These are phyloP conservation scores for Solanum neorickii DNA, from an alignment of 257 asterid genomes.

Conservation along the genomic window DNA sequence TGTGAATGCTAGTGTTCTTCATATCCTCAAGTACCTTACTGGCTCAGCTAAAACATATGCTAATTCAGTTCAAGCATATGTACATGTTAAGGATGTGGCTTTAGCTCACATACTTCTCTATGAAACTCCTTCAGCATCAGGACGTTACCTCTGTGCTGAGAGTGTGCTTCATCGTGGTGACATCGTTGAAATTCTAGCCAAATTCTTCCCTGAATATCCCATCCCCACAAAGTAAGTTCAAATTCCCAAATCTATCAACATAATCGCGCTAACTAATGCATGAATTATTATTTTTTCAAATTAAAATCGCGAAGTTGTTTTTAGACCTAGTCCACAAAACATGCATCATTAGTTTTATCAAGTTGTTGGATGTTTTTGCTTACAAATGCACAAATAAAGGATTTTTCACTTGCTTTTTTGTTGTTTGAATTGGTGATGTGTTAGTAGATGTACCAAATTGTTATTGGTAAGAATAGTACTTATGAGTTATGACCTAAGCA, in stretches of 20 bases:
- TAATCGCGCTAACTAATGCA: no score
- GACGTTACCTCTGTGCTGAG: conserved; percentile 79
- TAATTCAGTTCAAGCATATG: conserved; percentile 75
- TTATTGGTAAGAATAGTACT: not conserved
- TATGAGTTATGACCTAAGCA: not conserved
- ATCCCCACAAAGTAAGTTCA: conserved; percentile 72
- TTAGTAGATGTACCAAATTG: not conserved
- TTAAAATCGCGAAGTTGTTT: no score
- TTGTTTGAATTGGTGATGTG: not conserved
- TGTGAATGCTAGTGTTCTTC: conserved; percentile 68
- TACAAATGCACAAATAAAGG: not conserved
- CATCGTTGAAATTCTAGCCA: conserved; percentile 73
- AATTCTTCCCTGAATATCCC: conserved; percentile 85
- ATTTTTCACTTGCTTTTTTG: not conserved
- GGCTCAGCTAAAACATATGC: conserved; percentile 86
- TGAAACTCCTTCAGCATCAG: conserved; percentile 66
- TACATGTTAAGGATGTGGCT: conserved; percentile 81
- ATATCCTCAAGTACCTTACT: conserved; percentile 66
- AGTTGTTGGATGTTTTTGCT: not conserved
- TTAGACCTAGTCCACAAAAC: not conserved
- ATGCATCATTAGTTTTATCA: not conserved
- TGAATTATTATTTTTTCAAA: not conserved
- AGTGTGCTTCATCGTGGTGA: conserved; percentile 92
- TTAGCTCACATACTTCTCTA: conserved; percentile 76
- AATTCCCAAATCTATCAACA: not conserved